A percentile compares a stretch with the other conserved stretches of the same genome.
Evolutionary conservation across 2,329 filamentous ascomycete species (phyloP).

Genomic region (Botrytis cinerea): DNA sequence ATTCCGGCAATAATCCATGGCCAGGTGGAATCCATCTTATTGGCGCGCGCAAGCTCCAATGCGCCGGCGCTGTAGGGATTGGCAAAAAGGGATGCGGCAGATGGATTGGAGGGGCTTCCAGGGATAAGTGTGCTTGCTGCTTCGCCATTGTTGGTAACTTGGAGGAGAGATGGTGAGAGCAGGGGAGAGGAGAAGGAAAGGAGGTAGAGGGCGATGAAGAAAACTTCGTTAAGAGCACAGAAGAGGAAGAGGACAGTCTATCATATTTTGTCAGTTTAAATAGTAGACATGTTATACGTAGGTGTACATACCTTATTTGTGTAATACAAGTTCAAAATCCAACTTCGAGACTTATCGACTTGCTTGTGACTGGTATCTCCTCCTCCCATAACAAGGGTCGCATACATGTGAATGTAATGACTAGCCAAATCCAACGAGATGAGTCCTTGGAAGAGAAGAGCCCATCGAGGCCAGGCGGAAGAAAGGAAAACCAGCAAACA

Average conservation of each 20-base stretch:
- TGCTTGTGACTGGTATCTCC: constrained; percentile 85
- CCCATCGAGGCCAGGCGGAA: constrained; percentile 91
- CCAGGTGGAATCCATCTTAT: constrained; percentile 80
- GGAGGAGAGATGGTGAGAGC: constrained; percentile 80
- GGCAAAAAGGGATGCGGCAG: constrained; percentile 73
- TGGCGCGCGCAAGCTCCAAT: constrained; percentile 87
- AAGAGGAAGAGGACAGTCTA: constrained; percentile 88
- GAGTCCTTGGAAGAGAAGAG: constrained; percentile 89
- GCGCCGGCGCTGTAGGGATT: constrained; percentile 91
- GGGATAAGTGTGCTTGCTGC: constrained; percentile 58
- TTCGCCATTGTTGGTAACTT: constrained; percentile 56
- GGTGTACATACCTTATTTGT: constrained; percentile 79
- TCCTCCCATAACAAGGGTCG: constrained; percentile 84
- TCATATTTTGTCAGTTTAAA: constrained; percentile 23
- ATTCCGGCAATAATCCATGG: constrained; percentile 81
- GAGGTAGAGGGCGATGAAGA: constrained; percentile 98
- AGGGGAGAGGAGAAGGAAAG: constrained; percentile 93
- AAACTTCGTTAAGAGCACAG: constrained; percentile 89
- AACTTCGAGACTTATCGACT: constrained; percentile 83
- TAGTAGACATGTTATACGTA: background rate
- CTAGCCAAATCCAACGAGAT: constrained; percentile 92
- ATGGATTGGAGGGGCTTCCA: constrained; percentile 69
- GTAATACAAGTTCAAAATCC: constrained; percentile 93
- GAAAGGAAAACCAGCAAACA: constrained; percentile 94
- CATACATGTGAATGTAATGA: constrained; percentile 99